A percentile compares a stretch with the other conserved stretches of the same genome.
phyloP scores from a whole-genome alignment of 169 alveolate species.

The Cryptosporidium parvum region DNA sequence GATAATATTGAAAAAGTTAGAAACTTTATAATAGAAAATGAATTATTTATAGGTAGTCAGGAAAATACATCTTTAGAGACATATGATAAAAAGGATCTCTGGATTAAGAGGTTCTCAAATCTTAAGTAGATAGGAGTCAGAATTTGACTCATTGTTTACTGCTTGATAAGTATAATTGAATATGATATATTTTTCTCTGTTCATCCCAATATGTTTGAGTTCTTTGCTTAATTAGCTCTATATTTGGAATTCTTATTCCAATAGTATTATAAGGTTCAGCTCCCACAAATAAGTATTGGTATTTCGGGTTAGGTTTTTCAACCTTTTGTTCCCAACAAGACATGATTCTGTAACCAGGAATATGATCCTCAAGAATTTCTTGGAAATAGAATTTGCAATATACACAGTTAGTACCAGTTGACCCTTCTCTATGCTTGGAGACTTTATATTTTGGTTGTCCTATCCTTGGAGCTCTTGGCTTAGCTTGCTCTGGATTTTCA shows the following conservation, averaged over 20 bases:
- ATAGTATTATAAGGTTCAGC: slow-evolving; percentile 98
- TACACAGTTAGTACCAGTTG: slow-evolving; percentile 25
- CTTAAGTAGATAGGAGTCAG: background rate
- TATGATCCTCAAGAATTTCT: slow-evolving; percentile 76
- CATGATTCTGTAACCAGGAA: slow-evolving; percentile 95
- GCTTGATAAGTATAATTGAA: slow-evolving; percentile 82
- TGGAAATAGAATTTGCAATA: slow-evolving; percentile 31
- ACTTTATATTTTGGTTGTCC: slow-evolving; percentile 67
- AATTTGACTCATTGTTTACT: background rate
- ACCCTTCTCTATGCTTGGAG: slow-evolving; percentile 53
- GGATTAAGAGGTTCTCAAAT: slow-evolving; percentile 49
- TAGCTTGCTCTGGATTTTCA: slow-evolving; percentile 75
- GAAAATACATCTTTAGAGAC: background rate
- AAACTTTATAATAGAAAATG: slow-evolving; percentile 19
- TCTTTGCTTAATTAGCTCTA: slow-evolving; percentile 88
- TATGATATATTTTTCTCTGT: slow-evolving; percentile 90
- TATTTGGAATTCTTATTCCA: slow-evolving; percentile 96
- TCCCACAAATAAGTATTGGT: slow-evolving; percentile 96
- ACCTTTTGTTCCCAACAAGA: slow-evolving; percentile 95
- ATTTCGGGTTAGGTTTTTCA: slow-evolving; percentile 93
- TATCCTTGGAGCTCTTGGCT: slow-evolving; percentile 79
- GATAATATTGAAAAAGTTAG: slow-evolving; percentile 2
- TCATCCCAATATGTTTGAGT: slow-evolving; percentile 94
- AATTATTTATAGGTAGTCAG: slow-evolving; percentile 4
- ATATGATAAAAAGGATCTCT: background rate